Evolutionary conservation across 2,329 filamentous ascomycete genomes (phyloP).

Genomic region (Fusarium euwallaceae): DNA sequence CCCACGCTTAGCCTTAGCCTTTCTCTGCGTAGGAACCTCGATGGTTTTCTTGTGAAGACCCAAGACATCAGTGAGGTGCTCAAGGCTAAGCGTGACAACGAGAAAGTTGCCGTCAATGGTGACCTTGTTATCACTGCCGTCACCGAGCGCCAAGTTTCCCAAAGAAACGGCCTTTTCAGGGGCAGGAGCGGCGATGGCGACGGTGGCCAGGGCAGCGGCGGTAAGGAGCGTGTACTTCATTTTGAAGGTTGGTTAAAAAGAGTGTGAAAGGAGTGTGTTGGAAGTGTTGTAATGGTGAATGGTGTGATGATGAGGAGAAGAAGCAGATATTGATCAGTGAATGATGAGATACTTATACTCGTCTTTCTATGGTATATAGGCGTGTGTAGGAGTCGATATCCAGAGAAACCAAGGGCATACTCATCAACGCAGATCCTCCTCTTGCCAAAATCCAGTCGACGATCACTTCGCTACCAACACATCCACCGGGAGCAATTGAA

Average conservation of each 20-base stretch:
- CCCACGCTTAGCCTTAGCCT: neutral
- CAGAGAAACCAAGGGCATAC: neutral
- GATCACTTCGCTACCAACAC: neutral
- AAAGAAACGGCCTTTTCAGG: neutral
- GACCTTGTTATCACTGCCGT: neutral
- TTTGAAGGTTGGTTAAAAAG: neutral
- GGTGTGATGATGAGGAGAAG: neutral
- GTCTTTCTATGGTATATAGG: neutral
- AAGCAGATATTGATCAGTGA: neutral
- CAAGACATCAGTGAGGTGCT: neutral
- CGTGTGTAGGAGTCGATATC: neutral
- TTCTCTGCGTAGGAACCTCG: neutral
- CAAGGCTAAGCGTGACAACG: neutral
- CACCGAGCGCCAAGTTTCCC: no score
- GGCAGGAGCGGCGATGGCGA: neutral
- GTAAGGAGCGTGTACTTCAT: conserved; percentile 29
- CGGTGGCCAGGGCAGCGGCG: neutral
- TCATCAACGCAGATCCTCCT: conserved; percentile 5
- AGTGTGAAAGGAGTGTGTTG: neutral
- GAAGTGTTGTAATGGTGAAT: neutral
- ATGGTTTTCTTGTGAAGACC: neutral
- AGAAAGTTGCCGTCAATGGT: neutral
- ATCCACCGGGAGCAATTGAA: neutral
- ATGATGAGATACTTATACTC: conserved; percentile 14
- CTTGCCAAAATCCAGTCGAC: neutral